Evolutionary conservation across 306 rosid species (phyloP), one percentile per base, ranked within the genome.

Genomic region (Lupinus albus): DNA sequence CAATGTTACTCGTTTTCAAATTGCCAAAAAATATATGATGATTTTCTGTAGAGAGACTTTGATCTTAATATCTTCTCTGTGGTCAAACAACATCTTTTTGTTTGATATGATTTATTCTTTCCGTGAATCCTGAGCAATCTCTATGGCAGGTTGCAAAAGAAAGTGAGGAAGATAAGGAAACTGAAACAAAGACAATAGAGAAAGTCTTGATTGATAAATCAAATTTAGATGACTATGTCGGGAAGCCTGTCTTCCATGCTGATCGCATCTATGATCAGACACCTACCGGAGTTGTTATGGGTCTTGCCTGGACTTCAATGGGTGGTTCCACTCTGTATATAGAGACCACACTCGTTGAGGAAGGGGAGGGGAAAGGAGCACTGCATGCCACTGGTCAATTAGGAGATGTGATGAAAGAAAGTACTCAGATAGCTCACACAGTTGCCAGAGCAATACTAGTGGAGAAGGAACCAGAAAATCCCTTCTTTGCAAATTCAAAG

Each of bases 231-330:
- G 92, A 86, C 72, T 94, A 49, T 65, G 97, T 94, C 64, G 99
- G 99, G 61, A 90, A 94, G 82, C 99, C 99, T 71, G 96, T 94
- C 73, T 94, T 94, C 84, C 99, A 90, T 71, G 96, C 91, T 17
- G 99, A 94, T 21, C 96, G 99, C 62, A 87, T 94, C 79, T 94
- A 86, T 49, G 81, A 85, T 51, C 88, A 73, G 76, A 94, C 96
- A 56, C 99, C 99, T 11, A 61, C 76, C 32, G 99, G 99, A 63
- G 99, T 94, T 18, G 99, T 94, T 33, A 88, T 94, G 99, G 99
- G 99, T 75, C 97, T 94, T 59, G 99, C 99, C 59, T 94, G 99
- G 99, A 90, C 99, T 39, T 86, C 99, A 66, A 90, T 94, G 99
- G 99, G 99, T 14, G 99, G 99, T 32, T 94, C 97, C 72, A 94